Evolutionary conservation across 176 grass and related monocot species (phyloP).

Genomic region (Oryza longistaminata): DNA sequence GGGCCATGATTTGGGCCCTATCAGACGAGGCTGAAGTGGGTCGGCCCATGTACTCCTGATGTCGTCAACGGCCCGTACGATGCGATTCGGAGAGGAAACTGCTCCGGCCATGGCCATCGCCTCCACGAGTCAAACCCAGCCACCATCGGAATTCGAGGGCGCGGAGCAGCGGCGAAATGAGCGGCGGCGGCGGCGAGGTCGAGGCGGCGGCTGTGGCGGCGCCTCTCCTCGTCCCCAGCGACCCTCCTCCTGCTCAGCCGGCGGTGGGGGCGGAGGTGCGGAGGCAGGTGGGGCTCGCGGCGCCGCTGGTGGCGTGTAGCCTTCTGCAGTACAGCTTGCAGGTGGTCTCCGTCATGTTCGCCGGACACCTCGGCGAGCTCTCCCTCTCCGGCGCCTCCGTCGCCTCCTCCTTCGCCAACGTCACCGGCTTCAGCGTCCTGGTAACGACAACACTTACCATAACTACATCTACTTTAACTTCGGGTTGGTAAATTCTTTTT

Average conservation of each 20-base stretch:
- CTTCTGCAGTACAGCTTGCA: slow-evolving; percentile 67
- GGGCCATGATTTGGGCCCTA: no score
- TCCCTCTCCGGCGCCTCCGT: slow-evolving; percentile 60
- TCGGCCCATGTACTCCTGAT: background rate
- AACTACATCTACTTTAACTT: background rate
- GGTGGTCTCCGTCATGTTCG: slow-evolving; percentile 74
- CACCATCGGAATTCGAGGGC: background rate
- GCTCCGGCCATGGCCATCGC: background rate
- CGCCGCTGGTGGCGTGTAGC: slow-evolving; percentile 55
- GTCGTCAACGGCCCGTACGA: background rate
- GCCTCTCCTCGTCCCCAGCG: slow-evolving; percentile 18
- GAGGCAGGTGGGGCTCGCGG: slow-evolving; percentile 55
- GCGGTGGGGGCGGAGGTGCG: slow-evolving; percentile 38
- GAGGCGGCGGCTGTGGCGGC: background rate
- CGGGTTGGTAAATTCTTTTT: background rate
- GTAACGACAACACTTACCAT: background rate
- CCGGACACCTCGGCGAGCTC: slow-evolving; percentile 66
- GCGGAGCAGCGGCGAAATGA: slow-evolving; percentile 1
- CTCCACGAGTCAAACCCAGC: background rate
- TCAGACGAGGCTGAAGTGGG: no score
- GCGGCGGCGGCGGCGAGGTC: background rate
- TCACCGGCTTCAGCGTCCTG: slow-evolving; percentile 79
- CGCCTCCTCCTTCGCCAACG: slow-evolving; percentile 68
- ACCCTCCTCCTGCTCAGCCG: background rate
- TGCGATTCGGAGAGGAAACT: background rate